phyloP scores from a whole-genome alignment of 164 flowering plant genomes.

The Pachysandra terminalis region DNA sequence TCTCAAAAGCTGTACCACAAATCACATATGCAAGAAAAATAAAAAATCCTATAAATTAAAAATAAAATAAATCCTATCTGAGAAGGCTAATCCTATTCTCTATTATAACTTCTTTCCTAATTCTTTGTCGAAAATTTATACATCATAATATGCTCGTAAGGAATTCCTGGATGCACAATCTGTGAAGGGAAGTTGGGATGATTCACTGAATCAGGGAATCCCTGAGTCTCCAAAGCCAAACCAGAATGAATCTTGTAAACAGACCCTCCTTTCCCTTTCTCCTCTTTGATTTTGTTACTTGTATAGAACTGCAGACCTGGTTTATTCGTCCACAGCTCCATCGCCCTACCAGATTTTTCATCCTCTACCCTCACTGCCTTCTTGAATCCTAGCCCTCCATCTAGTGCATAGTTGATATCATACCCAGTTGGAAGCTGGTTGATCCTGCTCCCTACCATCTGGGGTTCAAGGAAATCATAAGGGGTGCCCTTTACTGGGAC shows the following conservation, averaged over 20 bases:
- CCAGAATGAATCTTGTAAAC: slow-evolving; percentile 44
- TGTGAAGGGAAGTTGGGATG: slow-evolving; percentile 81
- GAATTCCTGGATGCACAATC: slow-evolving; percentile 54
- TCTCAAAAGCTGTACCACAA: too few relatives aligned
- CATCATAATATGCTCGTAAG: slow-evolving; percentile 54
- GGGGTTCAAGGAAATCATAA: slow-evolving; percentile 55
- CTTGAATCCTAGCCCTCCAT: slow-evolving; percentile 25
- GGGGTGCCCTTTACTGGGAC: slow-evolving; percentile 56
- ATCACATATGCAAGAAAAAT: too few relatives aligned
- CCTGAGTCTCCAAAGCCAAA: slow-evolving; percentile 73
- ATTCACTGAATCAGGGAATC: slow-evolving; percentile 83
- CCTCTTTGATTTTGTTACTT: slow-evolving; percentile 27
- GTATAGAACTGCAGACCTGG: slow-evolving; percentile 83
- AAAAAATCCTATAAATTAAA: too few relatives aligned
- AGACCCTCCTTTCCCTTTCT: slow-evolving; percentile 61
- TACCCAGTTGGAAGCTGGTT: slow-evolving; percentile 46
- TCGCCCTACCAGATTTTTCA: slow-evolving; percentile 42
- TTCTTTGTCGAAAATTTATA: slow-evolving; percentile 32
- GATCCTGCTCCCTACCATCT: slow-evolving; percentile 43
- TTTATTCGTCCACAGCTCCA: slow-evolving; percentile 50
- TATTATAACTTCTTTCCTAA: too few relatives aligned
- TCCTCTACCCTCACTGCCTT: slow-evolving; percentile 46
- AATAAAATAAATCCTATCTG: too few relatives aligned
- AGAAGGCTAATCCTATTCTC: too few relatives aligned
- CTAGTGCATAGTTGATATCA: slow-evolving; percentile 68